Evolutionary conservation across 257 asterid species (phyloP).

Genomic region (Scutellaria minor): DNA sequence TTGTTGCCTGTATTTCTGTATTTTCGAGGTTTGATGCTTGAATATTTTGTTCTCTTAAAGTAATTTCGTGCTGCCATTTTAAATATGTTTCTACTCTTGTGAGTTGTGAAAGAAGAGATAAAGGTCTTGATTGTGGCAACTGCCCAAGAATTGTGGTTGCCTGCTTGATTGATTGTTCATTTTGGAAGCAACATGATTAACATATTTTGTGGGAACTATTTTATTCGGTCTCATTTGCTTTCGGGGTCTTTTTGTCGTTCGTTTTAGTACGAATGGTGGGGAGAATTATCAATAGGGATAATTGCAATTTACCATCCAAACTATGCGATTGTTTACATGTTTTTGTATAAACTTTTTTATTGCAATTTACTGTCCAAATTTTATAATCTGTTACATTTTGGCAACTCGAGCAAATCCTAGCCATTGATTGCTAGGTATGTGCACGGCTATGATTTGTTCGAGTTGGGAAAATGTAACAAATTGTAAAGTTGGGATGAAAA

Average conservation of each 20-base stretch:
- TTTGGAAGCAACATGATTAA: not conserved
- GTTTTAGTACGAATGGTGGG: not conserved
- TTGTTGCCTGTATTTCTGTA: conserved; percentile 2
- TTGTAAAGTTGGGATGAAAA: no score
- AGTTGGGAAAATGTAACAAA: no score
- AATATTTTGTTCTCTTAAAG: not conserved
- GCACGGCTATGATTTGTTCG: no score
- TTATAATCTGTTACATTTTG: no score
- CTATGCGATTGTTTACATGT: no score
- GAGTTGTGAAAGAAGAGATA: not conserved
- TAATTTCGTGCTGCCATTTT: not conserved
- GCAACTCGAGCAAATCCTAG: no score
- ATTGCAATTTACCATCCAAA: no score
- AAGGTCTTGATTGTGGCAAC: not conserved
- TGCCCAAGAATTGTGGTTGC: not conserved
- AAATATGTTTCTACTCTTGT: not conserved
- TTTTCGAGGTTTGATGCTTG: conserved; percentile 11
- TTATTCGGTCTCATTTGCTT: conserved; percentile 7
- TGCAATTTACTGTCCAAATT: no score
- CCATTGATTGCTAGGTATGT: no score
- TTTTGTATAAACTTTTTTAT: no score
- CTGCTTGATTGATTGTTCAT: not conserved
- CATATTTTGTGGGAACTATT: conserved; percentile 22
- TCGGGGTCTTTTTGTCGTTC: not conserved
- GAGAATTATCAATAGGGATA: not conserved